These are phyloP conservation scores for Trichoderma polysporum DNA, from an alignment of 2,329 filamentous ascomycete species.

Conservation along the genomic window DNA sequence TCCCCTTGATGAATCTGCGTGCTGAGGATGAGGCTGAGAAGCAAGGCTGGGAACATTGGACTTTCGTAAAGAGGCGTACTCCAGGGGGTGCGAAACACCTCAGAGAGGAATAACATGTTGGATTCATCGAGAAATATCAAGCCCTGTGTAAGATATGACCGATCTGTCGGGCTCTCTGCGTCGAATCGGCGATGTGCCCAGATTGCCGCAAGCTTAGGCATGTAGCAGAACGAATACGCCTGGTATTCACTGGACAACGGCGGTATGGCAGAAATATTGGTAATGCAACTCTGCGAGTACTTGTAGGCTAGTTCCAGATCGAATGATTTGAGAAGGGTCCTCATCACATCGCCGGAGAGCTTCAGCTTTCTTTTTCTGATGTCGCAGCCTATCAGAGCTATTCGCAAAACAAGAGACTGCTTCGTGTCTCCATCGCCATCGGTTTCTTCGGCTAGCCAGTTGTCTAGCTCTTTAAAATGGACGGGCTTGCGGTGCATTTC, in stretches of 20 bases:
- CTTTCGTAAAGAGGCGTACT: conserved; percentile 28
- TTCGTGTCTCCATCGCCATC: conserved; percentile 10
- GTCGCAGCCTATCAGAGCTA: conserved; percentile 31
- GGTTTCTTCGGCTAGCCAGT: conserved; percentile 29
- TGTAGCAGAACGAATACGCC: conserved; percentile 37
- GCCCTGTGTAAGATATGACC: conserved; percentile 29
- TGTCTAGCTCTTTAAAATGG: conserved; percentile 12
- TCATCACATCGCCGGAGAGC: conserved; percentile 26
- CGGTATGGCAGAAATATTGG: conserved; percentile 34
- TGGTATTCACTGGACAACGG: conserved; percentile 21
- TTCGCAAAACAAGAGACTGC: conserved; percentile 32
- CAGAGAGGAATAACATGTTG: conserved; percentile 29
- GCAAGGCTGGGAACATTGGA: conserved; percentile 38
- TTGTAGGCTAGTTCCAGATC: conserved; percentile 33
- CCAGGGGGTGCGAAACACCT: conserved; percentile 32
- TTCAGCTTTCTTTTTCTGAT: conserved; percentile 27
- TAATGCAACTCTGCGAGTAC: conserved; percentile 37
- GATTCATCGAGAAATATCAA: conserved; percentile 34
- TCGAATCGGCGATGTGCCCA: conserved; percentile 35
- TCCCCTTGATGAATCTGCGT: conserved; percentile 36
- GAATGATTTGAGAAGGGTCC: conserved; percentile 30
- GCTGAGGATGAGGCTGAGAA: conserved; percentile 36
- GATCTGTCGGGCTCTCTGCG: not conserved
- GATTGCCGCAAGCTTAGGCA: conserved; percentile 39
- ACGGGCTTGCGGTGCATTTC: conserved; percentile 18